Conservation (phyloP, 2,329 filamentous ascomycete genomes). For the Coniella vitis region DNA sequence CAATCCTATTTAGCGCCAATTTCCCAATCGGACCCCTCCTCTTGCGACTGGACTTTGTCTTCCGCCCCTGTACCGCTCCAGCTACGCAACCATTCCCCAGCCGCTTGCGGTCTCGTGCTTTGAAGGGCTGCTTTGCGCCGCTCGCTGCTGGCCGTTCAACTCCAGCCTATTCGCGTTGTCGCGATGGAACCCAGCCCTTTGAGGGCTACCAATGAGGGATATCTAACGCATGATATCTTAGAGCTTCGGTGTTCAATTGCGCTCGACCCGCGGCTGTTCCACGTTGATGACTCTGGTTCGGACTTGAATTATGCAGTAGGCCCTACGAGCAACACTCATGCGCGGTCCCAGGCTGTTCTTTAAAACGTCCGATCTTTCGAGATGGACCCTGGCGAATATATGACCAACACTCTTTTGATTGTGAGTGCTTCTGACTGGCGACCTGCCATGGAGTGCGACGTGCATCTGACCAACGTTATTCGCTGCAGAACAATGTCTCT, state of each 20-base stretch:
- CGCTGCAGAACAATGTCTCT: constrained; percentile 47
- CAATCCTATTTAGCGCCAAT: not conserved
- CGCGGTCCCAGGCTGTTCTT: constrained; percentile 16
- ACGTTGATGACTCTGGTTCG: constrained; percentile 9
- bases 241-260: not conserved
- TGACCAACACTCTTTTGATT: constrained; percentile 54
- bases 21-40: not conserved
- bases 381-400: constrained; percentile 58
- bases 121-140: constrained; percentile 2
- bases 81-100: not conserved
- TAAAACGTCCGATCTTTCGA: constrained; percentile 29
- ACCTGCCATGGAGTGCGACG: not conserved
- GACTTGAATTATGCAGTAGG: constrained; percentile 3
- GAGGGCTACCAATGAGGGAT: constrained; percentile 8
- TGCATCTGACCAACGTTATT: constrained; percentile 15
- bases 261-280: constrained; percentile 2
- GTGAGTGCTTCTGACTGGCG: constrained; percentile 30
- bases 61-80: not conserved
- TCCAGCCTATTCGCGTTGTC: constrained; percentile 1
- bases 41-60: not conserved
- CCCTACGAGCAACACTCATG: constrained; percentile 11
- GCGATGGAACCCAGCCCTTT: constrained; percentile 14
- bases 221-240: constrained; percentile 4
- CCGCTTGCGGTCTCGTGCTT: constrained; percentile 1
- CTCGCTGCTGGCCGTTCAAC: constrained; percentile 4